Evolutionary conservation across 169 alveolate genomes (phyloP), one percentile per base, ranked within the genome.

Genomic region (Eimeria falciformis): DNA sequence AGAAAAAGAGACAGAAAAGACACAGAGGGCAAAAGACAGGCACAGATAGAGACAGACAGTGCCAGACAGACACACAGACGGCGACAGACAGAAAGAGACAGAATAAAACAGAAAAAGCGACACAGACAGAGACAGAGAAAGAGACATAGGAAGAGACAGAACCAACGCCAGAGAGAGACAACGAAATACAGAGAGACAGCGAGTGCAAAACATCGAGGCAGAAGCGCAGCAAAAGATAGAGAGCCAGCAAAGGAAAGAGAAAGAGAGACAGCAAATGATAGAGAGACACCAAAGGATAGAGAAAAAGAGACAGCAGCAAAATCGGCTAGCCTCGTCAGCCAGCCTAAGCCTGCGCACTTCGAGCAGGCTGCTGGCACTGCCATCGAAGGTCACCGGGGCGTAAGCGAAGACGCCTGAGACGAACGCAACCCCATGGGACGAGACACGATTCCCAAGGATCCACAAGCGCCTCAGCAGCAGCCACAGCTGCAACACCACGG

Each of bases 291-390:
- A n/a, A n/a, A n/a, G n/a, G n/a, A n/a, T n/a, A n/a, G n/a, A n/a
- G n/a, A n/a, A n/a, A n/a, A n/a, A n/a, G n/a, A n/a, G n/a, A 45
- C 37, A 77, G 68, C 69, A 47, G 87, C 65, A 77, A 68, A 33
- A 45, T 6, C 65, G 27, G 68, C 55, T 29, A 68, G 58, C 65
- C 17, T 25, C 84, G 14, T 33, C 62, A 21, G 78, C 78, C 78
- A 66, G 78, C 82, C 12, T 23, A 25, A 71, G 55, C 3, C n/a
- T 18, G 27, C 50, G 3, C 82, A 71, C 82, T 55, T 71, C 82
- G 18, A 71, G 55, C 23, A 71, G 82, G n/a, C 82, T 71, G 82
- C 82, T 71, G 33, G 82, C 50, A 25, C n/a, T 71, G 45, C 56
- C 50, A 12, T 71, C 82, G 40, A 71, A 71, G 14, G 6, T 40